Evolutionary conservation across 2,329 filamentous ascomycete species (phyloP), one percentile per base, ranked within the genome.

Genomic region (Fusarium redolens): DNA sequence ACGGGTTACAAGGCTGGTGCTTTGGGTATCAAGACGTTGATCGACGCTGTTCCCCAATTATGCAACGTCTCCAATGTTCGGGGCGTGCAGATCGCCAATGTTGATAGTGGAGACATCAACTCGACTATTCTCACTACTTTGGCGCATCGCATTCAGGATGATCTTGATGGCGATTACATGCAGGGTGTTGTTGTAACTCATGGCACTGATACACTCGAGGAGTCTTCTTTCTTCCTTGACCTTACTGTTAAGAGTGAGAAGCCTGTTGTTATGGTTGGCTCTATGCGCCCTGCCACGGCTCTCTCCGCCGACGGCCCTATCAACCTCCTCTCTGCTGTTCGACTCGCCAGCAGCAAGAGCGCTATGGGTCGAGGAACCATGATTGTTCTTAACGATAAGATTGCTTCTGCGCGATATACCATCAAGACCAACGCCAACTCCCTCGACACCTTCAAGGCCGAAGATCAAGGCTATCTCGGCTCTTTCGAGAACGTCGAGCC

Each of bases 201-300:
- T 72, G 90, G 90, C 38, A 92, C 90, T 13, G 90, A 92, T 74
- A 90, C 88, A 0, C 82, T 92, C 1, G 89, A 91, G 74, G 89
- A 91, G 76, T 86, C 87, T 0, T 86, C 88, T 6, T 91, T 91
- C 81, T 91, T 90, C 81, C 79, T 92, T 9, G 87, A 91, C 59
- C 78, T 88, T 4, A 89, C 87, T 0, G 77, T 90, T 14, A 85
- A 85, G 68, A 88, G 85, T 30, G 82, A 82, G 43, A 91, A 91
- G 78, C 89, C 90, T 1, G 82, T 92, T 4, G 85, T 91, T 1
- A 71, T 89, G 15, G 89, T 90, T 1, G 90, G 89, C 15, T 85
- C 90, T 9, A 92, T 92, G 89, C 83, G 90, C 8, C 90, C 89
- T 6, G 86, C 88, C 0, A 91, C 89, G 0, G 89, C 88, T 4